These are phyloP conservation scores for Wallemia mellicola DNA, from an alignment of 1,284 basidiomycete genomes.

Conservation along the genomic window DNA sequence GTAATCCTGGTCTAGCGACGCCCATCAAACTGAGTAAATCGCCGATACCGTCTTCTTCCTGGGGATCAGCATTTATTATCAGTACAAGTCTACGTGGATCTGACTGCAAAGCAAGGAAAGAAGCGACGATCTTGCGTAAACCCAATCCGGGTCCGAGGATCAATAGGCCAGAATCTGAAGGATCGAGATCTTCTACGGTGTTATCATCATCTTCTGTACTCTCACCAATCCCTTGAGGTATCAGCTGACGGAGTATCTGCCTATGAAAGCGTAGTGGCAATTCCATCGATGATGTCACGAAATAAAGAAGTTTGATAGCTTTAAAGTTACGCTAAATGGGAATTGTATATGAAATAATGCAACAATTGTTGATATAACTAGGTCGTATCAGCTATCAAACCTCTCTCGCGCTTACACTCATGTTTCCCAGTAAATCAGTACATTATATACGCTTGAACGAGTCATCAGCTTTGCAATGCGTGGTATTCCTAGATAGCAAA, in stretches of 20 bases:
- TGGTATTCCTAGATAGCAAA: not conserved
- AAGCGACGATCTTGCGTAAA: constrained; percentile 46
- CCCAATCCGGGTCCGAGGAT: constrained; percentile 66
- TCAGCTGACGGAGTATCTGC: not conserved
- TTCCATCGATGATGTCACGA: not conserved
- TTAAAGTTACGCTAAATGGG: too few species aligned
- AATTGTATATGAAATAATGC: too few species aligned
- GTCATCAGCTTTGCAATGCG: not conserved
- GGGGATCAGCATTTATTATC: constrained; percentile 53
- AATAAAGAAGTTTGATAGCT: not conserved
- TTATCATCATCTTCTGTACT: not conserved
- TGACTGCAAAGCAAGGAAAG: constrained; percentile 70
- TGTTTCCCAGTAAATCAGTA: not conserved
- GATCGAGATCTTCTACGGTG: not conserved
- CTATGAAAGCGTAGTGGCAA: not conserved
- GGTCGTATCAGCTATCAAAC: not conserved
- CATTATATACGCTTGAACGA: not conserved
- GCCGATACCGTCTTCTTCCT: constrained; percentile 70
- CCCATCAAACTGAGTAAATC: constrained; percentile 81
- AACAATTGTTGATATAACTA: too few species aligned
- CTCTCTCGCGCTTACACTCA: not conserved
- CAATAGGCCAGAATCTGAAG: constrained; percentile 33
- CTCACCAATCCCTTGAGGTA: not conserved
- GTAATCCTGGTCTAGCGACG: constrained; percentile 52
- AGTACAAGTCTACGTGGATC: constrained; percentile 56